Evolutionary conservation across 148 eudicot species (phyloP), one percentile per base, ranked within the genome.

Genomic region (Simmondsia chinensis): DNA sequence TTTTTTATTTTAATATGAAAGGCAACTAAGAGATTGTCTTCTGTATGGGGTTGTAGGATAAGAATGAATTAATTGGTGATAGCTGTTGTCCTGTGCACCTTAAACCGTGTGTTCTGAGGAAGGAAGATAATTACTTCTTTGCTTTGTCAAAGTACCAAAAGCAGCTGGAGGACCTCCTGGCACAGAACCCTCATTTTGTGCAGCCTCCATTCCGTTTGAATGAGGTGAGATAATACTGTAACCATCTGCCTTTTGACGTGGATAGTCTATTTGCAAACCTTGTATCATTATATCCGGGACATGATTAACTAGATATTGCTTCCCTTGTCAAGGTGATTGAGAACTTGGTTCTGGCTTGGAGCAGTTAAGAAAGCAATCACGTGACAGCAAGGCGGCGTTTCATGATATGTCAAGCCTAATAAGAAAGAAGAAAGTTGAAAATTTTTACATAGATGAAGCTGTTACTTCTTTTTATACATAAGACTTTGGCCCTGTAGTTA

Each of bases 81-180:
- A 68, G 71, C 43, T 68, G 74, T 57, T 91, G 99, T 43, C 93
- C 99, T 27, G 62, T 79, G 65, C 99, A 91, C 65, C 76, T 82
- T 49, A 91, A 91, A 79, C 99, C 95, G 45, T 91, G 99, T 61
- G 52, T 64, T 8, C 35, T 36, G 32, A 67, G 94, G 64, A 91
- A 91, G 70, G 99, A 91, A 65, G 94, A 85, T 46, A 86, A 91
- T 57, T 91, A 82, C 72, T 91, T 91, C 59, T 91, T 91, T 69
- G 83, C 99, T 36, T 57, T 91, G 20, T 91, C 99, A 7, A 91
- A 82, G 70, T 91, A 85, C 77, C 95, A 91, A 61, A 74, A 75
- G 43, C 63, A 54, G 35, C 52, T 91, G 57, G 94, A 91, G 73
- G 93, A 86, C 23, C 53, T 61, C 59, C 59, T 91, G 43, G 24